Evolutionary conservation across 2,329 filamentous ascomycete species (phyloP).

Genomic region (Epichloe festucae): DNA sequence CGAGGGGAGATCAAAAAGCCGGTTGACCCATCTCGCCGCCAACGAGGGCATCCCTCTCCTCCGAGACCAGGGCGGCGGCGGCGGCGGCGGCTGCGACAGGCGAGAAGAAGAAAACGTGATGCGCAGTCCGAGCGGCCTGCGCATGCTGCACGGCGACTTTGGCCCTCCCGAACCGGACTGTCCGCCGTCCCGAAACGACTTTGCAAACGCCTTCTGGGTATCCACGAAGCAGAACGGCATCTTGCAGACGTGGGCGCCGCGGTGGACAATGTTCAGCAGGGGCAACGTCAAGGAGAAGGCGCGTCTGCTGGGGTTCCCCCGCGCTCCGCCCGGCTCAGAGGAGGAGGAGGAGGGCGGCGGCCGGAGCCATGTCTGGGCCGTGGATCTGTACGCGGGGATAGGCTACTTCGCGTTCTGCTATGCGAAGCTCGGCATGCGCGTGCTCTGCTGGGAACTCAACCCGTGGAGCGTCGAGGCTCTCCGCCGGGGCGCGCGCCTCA

Average conservation of each 20-base stretch:
- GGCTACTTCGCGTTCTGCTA: slow-evolving; percentile 91
- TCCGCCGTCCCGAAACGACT: slow-evolving; percentile 35
- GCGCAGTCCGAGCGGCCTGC: slow-evolving; percentile 57
- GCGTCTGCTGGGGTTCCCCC: slow-evolving; percentile 46
- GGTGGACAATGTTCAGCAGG: slow-evolving; percentile 87
- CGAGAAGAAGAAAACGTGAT: slow-evolving; percentile 48
- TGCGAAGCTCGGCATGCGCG: slow-evolving; percentile 53
- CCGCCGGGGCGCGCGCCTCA: slow-evolving; percentile 56
- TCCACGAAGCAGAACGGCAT: slow-evolving; percentile 67
- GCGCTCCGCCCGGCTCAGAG: neutral
- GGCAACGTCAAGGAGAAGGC: slow-evolving; percentile 87
- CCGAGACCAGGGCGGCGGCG: slow-evolving; percentile 11
- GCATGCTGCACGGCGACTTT: slow-evolving; percentile 62
- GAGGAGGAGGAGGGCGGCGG: neutral
- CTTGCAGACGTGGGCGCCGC: slow-evolving; percentile 72
- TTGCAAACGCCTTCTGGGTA: slow-evolving; percentile 64
- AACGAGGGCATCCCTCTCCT: slow-evolving; percentile 49
- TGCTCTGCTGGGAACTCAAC: slow-evolving; percentile 86
- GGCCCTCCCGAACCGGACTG: slow-evolving; percentile 32
- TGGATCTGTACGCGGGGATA: slow-evolving; percentile 86
- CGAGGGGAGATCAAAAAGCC: slow-evolving; percentile 19
- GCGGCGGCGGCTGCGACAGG: too few relatives aligned
- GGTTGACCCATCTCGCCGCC: slow-evolving; percentile 44
- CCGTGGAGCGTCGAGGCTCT: slow-evolving; percentile 78
- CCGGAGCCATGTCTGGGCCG: slow-evolving; percentile 31